These are phyloP conservation scores for Pulveroboletus sp. DNA, from an alignment of 768 basidiomycete species.

Conservation along the genomic window DNA sequence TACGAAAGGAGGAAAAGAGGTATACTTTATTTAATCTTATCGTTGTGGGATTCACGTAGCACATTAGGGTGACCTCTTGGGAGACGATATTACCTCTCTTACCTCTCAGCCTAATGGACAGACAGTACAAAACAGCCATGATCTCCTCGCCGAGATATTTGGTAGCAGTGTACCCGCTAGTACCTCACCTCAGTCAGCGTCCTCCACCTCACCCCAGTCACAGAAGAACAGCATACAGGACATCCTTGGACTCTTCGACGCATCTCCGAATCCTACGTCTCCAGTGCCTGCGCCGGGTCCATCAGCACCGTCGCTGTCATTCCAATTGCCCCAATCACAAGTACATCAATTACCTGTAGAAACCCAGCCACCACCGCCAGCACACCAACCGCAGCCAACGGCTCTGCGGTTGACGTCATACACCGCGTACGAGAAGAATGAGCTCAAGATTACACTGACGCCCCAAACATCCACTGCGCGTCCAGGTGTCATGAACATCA, in stretches of 20 bases:
- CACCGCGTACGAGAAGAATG: constrained; percentile 89
- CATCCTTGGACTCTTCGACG: constrained; percentile 84
- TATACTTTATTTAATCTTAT: constrained; percentile 26
- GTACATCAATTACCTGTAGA: constrained; percentile 27
- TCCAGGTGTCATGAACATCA: constrained; percentile 87
- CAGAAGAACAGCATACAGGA: constrained; percentile 72
- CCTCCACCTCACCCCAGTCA: constrained; percentile 41
- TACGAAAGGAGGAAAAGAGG: constrained; percentile 71
- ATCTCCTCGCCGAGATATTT: constrained; percentile 91
- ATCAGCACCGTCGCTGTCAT: constrained; percentile 32
- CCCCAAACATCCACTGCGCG: constrained; percentile 76
- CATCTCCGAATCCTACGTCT: constrained; percentile 35
- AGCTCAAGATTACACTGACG: constrained; percentile 82
- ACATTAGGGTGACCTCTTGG: constrained; percentile 66
- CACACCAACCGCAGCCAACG: constrained; percentile 30
- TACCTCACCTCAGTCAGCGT: constrained; percentile 31
- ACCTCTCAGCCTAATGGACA: constrained; percentile 41
- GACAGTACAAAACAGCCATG: constrained; percentile 62
- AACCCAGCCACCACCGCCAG: constrained; percentile 31
- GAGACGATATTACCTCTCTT: constrained; percentile 59
- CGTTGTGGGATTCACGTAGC: not conserved
- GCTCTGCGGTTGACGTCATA: constrained; percentile 63
- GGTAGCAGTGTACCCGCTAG: constrained; percentile 43
- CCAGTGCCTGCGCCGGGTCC: constrained; percentile 11
- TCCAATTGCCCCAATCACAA: constrained; percentile 36